Base-by-base conservation (phyloP, 2,329 filamentous ascomycete genomes). In the Penicillium occitanis region DNA sequence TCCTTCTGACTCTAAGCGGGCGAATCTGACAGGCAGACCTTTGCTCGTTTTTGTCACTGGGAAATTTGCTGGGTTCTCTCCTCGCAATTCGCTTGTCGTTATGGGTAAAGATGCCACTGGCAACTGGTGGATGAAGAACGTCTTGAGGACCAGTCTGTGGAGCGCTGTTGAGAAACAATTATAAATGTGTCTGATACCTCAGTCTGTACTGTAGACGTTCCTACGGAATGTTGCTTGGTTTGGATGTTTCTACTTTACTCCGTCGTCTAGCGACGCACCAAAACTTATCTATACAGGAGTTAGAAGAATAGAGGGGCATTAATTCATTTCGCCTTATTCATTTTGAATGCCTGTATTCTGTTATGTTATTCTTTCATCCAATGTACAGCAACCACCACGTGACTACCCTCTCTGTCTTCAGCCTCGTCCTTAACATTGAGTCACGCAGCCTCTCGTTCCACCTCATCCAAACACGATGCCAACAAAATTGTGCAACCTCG, bases 51-150 rank as follows among this genome's bases (percentile, higher is more conserved):
- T 51, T 7, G 2, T 42, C 1, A 53, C n/a, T 1, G 11, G 30
- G 14, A 66, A 51, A 40, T 61, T 57, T 13, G 42, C 19, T 22
- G 58, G 68, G 0, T 64, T 68, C n/a, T 63, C 68, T 10, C 66
- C 61, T 68, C 71, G 69, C 63, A 70, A 69, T 57, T 42, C 73
- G 11, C 66, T 65, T 0, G 69, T 68, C 30, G 71, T 72, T 17
- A 69, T 75, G 51, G 77, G 77, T 5, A 76, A 76, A 65, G 77
- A 78, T 63, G 48, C 65, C 0, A 57, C 59, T 5, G 76, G 72
- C 0, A 76, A 76, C 66, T 76, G 73, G 64, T 77, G 76, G 76
- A 35, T 77, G 19, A 66, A 59, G 11, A 72, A 65, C 30, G 67
- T 57, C 4, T 50, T 74, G 58, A 66, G 66, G 6, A 65, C 53